These are phyloP conservation scores for Rhodotorula babjevae DNA, from an alignment of 768 basidiomycete genomes.

Conservation along the genomic window DNA sequence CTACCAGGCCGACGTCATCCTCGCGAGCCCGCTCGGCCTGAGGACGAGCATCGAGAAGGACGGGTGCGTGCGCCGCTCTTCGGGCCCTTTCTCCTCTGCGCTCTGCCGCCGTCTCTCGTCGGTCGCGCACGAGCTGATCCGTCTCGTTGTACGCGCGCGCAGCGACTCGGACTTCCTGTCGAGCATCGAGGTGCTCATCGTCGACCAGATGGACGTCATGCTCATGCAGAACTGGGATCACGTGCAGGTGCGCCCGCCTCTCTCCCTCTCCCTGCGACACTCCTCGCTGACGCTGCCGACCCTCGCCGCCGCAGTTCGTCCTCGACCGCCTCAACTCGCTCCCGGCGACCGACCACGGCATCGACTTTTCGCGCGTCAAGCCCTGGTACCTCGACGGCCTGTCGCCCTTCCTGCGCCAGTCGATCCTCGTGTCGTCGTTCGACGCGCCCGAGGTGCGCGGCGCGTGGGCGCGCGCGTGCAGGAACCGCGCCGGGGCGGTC, in stretches of 20 bases:
- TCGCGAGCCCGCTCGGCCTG: conserved; percentile 89
- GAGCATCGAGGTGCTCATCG: conserved; percentile 82
- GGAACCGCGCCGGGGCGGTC: conserved; percentile 80
- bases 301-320: conserved; percentile 48
- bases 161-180: conserved; percentile 86
- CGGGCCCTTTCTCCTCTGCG: neutral
- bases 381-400: conserved; percentile 97
- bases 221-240: conserved; percentile 99
- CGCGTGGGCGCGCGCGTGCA: conserved; percentile 67
- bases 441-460: conserved; percentile 83
- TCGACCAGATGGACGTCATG: conserved; percentile 87
- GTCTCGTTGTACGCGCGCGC: neutral
- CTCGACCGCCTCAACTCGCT: conserved; percentile 78
- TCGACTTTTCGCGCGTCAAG: conserved; percentile 94
- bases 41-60: conserved; percentile 91
- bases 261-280: neutral
- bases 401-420: conserved; percentile 79
- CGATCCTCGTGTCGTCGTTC: conserved; percentile 76
- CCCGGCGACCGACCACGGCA: conserved; percentile 86
- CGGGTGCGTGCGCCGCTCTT: conserved; percentile 56
- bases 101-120: neutral
- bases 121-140: neutral
- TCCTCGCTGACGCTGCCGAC: no score
- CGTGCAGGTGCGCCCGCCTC: conserved; percentile 61
- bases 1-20: conserved; percentile 81